Base-by-base conservation (phyloP, 1,284 basidiomycete species). In the Ustilago crameri region DNA sequence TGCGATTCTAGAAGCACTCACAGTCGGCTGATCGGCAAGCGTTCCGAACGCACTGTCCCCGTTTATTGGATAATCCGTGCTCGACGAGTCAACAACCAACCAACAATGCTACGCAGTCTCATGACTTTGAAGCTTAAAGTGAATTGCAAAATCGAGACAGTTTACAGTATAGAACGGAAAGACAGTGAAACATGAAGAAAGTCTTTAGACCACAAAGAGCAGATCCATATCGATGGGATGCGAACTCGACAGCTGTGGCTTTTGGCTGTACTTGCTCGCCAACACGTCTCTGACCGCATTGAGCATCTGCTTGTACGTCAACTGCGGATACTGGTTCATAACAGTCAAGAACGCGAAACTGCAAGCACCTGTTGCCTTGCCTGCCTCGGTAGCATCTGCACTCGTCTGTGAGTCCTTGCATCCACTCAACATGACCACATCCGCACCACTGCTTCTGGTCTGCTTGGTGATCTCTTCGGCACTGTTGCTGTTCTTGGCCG, bases 381-480 rank as follows among this genome's bases (percentile, higher is more conserved):
- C 93, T 4, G 88, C 88, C 83, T 94, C 91, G 52, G 87, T 86
- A 0, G 93, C 91, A 81, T 97, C 94, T 14, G 94, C 94, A 77
- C 91, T 93, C 9, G 94, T 97, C 84, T 96, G 93, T 15, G 89
- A 88, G 81, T 97, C 94, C 80, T 93, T 94, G 85, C 94, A 96
- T 5, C 93, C 95, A 26, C 66, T 70, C 55, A 69, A 37, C 75
- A 84, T 81, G 52, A 85, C 81, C n/a, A 89, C 89, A 73, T 90
- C 89, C 14, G 93, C 93, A 14, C 90, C 88, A 76, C 90, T 91
- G 0, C 92, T 91, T 82, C 88, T 90, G 3, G 91, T 94, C 47
- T 86, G 85, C 67, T 86, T 88, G 0, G 91, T 84, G 55, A 87
- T 85, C 58, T 89, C 85, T 18, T 89, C 88, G 2, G 92, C 91